Evolutionary conservation across 2,329 filamentous ascomycete genomes (phyloP), one percentile per base, ranked within the genome.

Genomic region (Huntiella omanensis): DNA sequence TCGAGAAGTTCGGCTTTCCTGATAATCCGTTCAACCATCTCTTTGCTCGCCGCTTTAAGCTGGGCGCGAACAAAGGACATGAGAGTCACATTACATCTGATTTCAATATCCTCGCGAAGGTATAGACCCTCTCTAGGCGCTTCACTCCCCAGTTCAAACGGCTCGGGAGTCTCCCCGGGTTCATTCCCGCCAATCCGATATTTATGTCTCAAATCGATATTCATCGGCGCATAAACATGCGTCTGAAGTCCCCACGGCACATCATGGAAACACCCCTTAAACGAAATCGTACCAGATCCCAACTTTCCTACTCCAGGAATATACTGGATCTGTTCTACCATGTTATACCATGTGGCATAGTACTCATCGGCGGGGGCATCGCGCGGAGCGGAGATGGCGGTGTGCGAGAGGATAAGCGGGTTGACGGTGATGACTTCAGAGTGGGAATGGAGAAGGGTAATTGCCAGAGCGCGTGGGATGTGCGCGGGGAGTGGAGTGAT

Each of bases 281-380:
- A 83, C 40, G 65, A 69, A 59, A 83, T 78, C 55, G 73, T 72
- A 56, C 75, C 70, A 3, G 73, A 73, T 17, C 76, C 76, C 50
- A 78, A 66, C 60, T 66, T 74, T 53, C 77, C 77, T 47, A 80
- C 62, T 33, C 78, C 78, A 0, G 78, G 77, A 4, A 81, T 62
- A 53, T 75, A 73, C 57, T 80, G 77, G 50, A 83, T 77, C 54
- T 75, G 70, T 65, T 83, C 70, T 48, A 64, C 70, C 55, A 83
- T 81, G 59, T 82, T 76, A 58, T 83, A 83, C 78, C 78, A 83
- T 28, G 77, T 79, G 51, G 75, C 75, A 60, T 79, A 83, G 61
- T 70, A 83, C 59, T 83, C 78, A 60, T 83, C 78, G 53, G 75
- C 64, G 47, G 74, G 69, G 52, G 77, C 77, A 60, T 78, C 68